Conservation (phyloP, 495 filamentous ascomycete species). For the Rusavskia elegans region DNA sequence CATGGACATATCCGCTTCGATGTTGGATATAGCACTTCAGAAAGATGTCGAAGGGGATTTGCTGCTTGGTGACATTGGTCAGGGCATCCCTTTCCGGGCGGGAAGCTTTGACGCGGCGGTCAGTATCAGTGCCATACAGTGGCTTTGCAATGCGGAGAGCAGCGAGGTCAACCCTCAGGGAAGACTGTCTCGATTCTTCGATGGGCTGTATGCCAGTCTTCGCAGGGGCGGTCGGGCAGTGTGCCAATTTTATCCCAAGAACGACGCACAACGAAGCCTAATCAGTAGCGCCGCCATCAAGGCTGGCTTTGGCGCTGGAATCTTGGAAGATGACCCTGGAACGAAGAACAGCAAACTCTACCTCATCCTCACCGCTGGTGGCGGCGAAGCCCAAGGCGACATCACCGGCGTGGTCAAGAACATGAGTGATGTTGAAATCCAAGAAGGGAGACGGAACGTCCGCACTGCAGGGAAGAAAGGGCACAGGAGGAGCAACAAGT, state of each 20-base stretch:
- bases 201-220: conserved; percentile 74
- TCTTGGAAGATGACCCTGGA: conserved; percentile 86
- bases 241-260: conserved; percentile 96
- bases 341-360: conserved; percentile 93
- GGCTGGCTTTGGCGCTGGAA: conserved; percentile 88
- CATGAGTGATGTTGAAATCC: conserved; percentile 72
- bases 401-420: conserved; percentile 74
- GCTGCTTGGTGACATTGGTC: conserved; percentile 82
- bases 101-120: conserved; percentile 92
- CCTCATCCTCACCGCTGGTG: conserved; percentile 83
- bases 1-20: conserved; percentile 84
- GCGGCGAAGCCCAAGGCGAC: conserved; percentile 55
- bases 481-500: conserved; percentile 60
- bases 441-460: conserved; percentile 50
- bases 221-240: conserved; percentile 79
- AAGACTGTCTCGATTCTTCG: conserved; percentile 71
- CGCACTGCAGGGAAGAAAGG: conserved; percentile 32
- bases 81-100: conserved; percentile 85
- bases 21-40: conserved; percentile 84
- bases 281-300: conserved; percentile 75
- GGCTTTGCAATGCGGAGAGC: conserved; percentile 91
- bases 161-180: conserved; percentile 64
- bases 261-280: conserved; percentile 81
- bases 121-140: conserved; percentile 87
- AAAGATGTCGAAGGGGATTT: conserved; percentile 86